A percentile compares a stretch with the other conserved stretches of the same genome.
These are phyloP conservation scores for Aschersonia sp. DNA, from an alignment of 2,329 filamentous ascomycete species.

Conservation along the genomic window DNA sequence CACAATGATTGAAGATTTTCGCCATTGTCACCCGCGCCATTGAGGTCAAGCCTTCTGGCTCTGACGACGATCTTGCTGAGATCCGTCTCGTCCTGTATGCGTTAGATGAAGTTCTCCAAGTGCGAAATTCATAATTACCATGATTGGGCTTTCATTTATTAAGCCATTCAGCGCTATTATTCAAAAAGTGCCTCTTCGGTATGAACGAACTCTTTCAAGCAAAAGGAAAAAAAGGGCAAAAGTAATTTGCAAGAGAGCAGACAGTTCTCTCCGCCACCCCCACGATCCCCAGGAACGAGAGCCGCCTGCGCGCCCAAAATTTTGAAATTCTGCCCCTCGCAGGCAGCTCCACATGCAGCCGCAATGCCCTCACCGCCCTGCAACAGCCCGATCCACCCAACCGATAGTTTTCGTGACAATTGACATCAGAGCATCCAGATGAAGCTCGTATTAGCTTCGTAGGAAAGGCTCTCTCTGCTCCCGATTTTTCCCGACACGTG, in stretches of 20 bases:
- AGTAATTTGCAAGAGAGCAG: neutral
- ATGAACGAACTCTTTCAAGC: neutral
- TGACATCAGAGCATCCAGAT: slow-evolving; percentile 17
- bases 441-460: slow-evolving; percentile 17
- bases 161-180: neutral
- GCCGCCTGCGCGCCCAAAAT: slow-evolving; percentile 18
- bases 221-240: slow-evolving; percentile 2
- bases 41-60: slow-evolving; percentile 37
- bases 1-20: slow-evolving; percentile 35
- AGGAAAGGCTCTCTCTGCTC: slow-evolving; percentile 5
- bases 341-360: slow-evolving; percentile 7
- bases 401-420: slow-evolving; percentile 16
- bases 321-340: slow-evolving; percentile 28
- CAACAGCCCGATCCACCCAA: neutral
- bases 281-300: neutral
- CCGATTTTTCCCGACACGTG: slow-evolving; percentile 2
- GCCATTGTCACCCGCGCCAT: slow-evolving; percentile 25
- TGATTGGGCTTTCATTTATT: neutral
- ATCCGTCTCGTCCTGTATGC: slow-evolving; percentile 15
- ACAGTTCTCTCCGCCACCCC: neutral
- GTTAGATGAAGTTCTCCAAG: neutral
- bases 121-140: slow-evolving; percentile 1
- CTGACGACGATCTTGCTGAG: slow-evolving; percentile 32
- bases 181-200: neutral
- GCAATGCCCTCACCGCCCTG: neutral